These are phyloP conservation scores for Aspergillus sergii DNA, from an alignment of 2,329 filamentous ascomycete genomes.

Conservation along the genomic window DNA sequence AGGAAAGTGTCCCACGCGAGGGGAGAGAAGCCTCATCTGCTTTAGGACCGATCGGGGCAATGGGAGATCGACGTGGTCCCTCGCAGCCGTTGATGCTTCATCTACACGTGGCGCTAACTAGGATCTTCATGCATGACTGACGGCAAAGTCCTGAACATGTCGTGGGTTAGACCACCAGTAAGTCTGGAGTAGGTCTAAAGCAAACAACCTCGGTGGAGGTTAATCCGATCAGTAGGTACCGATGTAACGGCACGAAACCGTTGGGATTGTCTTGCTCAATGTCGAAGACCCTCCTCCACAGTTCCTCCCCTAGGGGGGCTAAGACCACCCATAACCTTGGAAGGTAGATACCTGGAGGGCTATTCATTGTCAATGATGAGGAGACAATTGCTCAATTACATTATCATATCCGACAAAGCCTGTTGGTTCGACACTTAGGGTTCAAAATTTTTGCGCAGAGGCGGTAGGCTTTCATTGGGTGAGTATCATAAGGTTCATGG, in stretches of 20 bases:
- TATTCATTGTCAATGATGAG: slow-evolving; percentile 2
- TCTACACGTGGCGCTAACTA: slow-evolving; percentile 42
- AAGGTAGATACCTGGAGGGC: not conserved
- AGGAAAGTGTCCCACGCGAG: slow-evolving; percentile 23
- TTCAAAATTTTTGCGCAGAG: not conserved
- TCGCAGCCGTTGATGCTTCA: slow-evolving; percentile 42
- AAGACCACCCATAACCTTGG: not conserved
- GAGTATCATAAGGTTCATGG: not conserved
- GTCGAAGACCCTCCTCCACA: not conserved
- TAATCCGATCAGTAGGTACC: not conserved
- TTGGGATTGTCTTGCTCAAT: not conserved
- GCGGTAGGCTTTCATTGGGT: not conserved
- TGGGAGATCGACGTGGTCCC: slow-evolving; percentile 42
- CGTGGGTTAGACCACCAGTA: not conserved
- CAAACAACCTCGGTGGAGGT: not conserved
- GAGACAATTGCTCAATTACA: slow-evolving; percentile 3
- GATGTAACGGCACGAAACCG: slow-evolving; percentile 2
- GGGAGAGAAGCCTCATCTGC: slow-evolving; percentile 20
- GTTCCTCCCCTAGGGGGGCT: not conserved
- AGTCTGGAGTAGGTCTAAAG: not conserved
- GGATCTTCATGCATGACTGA: slow-evolving; percentile 39
- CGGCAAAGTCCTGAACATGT: slow-evolving; percentile 4
- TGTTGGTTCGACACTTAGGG: not conserved
- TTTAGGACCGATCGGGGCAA: slow-evolving; percentile 31
- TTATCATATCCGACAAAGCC: not conserved